Conservation (phyloP, 169 alveolate genomes). For the Cryptosporidium viatorum region DNA sequence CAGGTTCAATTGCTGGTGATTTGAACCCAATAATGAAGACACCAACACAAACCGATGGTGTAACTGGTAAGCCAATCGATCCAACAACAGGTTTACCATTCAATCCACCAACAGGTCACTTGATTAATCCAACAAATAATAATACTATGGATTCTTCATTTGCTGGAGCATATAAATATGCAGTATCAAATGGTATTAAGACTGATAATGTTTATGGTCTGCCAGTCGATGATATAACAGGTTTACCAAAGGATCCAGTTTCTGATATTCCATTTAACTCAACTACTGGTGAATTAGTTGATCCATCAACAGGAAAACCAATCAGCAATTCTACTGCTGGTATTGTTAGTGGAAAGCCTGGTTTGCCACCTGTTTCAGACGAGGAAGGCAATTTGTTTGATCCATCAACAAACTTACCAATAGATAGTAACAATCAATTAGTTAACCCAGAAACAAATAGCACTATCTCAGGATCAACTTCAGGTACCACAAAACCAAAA, state of each 20-base stretch:
- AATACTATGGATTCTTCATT: conserved; percentile 46
- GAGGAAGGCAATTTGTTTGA: conserved; percentile 32
- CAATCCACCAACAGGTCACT: conserved; percentile 35
- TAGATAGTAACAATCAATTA: conserved; percentile 40
- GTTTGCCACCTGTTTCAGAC: conserved; percentile 16
- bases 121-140: conserved; percentile 39
- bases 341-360: conserved; percentile 61
- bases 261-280: conserved; percentile 51
- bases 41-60: conserved; percentile 41
- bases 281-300: conserved; percentile 64
- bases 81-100: conserved; percentile 74
- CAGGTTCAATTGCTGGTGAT: conserved; percentile 69
- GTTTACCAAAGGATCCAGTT: conserved; percentile 72
- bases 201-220: conserved; percentile 57
- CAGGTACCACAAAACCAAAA: conserved; percentile 72
- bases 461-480: conserved; percentile 34
- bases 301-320: conserved; percentile 56
- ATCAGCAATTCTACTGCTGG: conserved; percentile 68
- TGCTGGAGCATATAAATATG: conserved; percentile 53
- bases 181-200: conserved; percentile 45
- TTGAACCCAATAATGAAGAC: conserved; percentile 38
- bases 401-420: conserved; percentile 69
- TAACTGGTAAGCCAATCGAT: conserved; percentile 68
- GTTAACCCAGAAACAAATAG: conserved; percentile 52
- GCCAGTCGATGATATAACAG: conserved; percentile 45